Conservation (phyloP, 2,329 filamentous ascomycete genomes). For the Stemphylium lycopersici region DNA sequence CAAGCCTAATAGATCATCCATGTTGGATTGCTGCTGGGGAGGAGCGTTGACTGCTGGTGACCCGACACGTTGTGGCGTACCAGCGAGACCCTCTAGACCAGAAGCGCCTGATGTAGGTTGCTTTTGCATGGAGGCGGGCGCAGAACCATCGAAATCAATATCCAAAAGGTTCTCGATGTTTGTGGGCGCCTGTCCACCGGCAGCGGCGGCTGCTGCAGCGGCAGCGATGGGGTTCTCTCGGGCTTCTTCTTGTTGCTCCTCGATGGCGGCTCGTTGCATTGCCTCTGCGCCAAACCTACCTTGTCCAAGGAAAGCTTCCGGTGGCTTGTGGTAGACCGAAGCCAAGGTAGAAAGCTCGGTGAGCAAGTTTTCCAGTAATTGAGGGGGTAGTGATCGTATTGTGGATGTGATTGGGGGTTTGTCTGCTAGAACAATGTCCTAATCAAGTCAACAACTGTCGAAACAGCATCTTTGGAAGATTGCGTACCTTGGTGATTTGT, state of each 20-base stretch:
- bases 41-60: constrained; percentile 62
- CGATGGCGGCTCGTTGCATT: constrained; percentile 92
- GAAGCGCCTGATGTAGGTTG: constrained; percentile 59
- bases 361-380: constrained; percentile 87
- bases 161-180: constrained; percentile 96
- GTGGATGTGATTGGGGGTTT: constrained; percentile 95
- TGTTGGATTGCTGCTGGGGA: constrained; percentile 59
- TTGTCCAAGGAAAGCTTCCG: constrained; percentile 96
- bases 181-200: constrained; percentile 64
- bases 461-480: not conserved
- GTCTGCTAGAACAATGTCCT: constrained; percentile 88
- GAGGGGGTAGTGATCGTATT: constrained; percentile 83
- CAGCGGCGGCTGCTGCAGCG: constrained; percentile 70
- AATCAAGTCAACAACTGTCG: constrained; percentile 6
- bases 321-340: constrained; percentile 97
- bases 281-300: constrained; percentile 92
- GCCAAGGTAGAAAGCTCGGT: constrained; percentile 91
- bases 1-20: constrained; percentile 82
- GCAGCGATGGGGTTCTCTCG: constrained; percentile 94
- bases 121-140: constrained; percentile 82
- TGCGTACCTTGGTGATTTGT: constrained; percentile 78
- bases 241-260: constrained; percentile 91
- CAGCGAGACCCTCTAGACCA: constrained; percentile 61
- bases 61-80: constrained; percentile 71
- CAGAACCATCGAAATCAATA: constrained; percentile 93